phyloP scores from a whole-genome alignment of 1,139 yeast genomes.

The Geotrichum restrictum region DNA sequence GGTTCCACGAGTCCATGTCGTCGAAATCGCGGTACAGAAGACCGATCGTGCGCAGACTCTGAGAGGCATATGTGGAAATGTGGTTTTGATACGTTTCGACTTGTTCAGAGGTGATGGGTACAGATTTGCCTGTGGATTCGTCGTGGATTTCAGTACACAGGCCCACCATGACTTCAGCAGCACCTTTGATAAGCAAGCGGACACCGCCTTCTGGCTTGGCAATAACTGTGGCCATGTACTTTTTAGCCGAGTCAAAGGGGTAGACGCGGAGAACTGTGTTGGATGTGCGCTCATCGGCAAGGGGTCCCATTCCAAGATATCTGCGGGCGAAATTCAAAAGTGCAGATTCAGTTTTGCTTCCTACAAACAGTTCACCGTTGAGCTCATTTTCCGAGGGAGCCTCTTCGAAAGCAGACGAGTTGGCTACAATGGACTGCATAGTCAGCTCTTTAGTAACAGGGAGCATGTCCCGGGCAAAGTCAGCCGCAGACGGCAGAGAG shows the following conservation, averaged over 20 bases:
- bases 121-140: slow-evolving; percentile 33
- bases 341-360: slow-evolving; percentile 94
- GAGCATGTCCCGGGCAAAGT: slow-evolving; percentile 36
- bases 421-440: slow-evolving; percentile 61
- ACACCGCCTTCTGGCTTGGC: slow-evolving; percentile 45
- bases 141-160: slow-evolving; percentile 44
- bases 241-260: slow-evolving; percentile 89
- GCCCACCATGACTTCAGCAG: slow-evolving; percentile 79
- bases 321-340: slow-evolving; percentile 63
- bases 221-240: slow-evolving; percentile 84
- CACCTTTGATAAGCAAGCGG: slow-evolving; percentile 81
- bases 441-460: slow-evolving; percentile 43
- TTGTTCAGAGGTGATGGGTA: slow-evolving; percentile 38
- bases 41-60: slow-evolving; percentile 81
- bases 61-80: slow-evolving; percentile 64
- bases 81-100: slow-evolving; percentile 40
- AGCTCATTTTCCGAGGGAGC: slow-evolving; percentile 48
- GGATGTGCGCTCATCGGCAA: slow-evolving; percentile 42
- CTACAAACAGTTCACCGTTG: slow-evolving; percentile 55
- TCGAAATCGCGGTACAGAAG: slow-evolving; percentile 71
- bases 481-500: slow-evolving; percentile 31
- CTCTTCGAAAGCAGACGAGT: slow-evolving; percentile 89
- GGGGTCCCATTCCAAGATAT: slow-evolving; percentile 47
- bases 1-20: slow-evolving; percentile 59
- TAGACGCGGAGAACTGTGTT: slow-evolving; percentile 59